These are phyloP conservation scores for Vigna hirtella DNA, from an alignment of 306 rosid species.

Conservation along the genomic window DNA sequence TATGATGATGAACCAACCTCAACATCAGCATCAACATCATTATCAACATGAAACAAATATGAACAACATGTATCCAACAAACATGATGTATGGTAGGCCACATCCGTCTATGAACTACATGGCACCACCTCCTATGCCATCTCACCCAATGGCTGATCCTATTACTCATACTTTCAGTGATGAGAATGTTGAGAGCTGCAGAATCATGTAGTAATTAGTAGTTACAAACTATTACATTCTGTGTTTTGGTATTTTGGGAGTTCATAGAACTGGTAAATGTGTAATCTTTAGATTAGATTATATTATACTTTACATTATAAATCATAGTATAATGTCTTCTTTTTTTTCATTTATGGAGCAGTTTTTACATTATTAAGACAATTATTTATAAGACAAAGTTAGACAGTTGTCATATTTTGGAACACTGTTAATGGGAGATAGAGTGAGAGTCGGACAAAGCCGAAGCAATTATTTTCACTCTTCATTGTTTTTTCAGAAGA, in stretches of 20 bases:
- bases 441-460: not conserved
- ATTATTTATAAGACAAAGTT: not conserved
- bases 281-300: conserved; percentile 7
- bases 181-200: conserved; percentile 85
- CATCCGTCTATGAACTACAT: conserved; percentile 56
- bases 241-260: too few relatives aligned
- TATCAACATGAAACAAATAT: conserved; percentile 35
- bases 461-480: too few relatives aligned
- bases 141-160: conserved; percentile 50
- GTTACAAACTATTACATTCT: not conserved
- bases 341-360: not conserved
- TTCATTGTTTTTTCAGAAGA: too few relatives aligned
- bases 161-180: conserved; percentile 72
- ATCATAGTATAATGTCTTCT: too few relatives aligned
- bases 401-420: not conserved
- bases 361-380: not conserved
- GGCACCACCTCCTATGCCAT: conserved; percentile 50
- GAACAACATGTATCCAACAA: conserved; percentile 60
- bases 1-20: conserved; percentile 71
- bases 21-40: conserved; percentile 8
- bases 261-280: conserved; percentile 32
- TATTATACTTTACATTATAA: not conserved
- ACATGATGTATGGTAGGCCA: conserved; percentile 64
- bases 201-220: conserved; percentile 53
- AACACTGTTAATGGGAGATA: not conserved